Percentiles rank a stretch among this genome's conserved stretches.
These are phyloP conservation scores for Pseudozyma pruni DNA, from an alignment of 1,284 basidiomycete genomes.

Conservation along the genomic window DNA sequence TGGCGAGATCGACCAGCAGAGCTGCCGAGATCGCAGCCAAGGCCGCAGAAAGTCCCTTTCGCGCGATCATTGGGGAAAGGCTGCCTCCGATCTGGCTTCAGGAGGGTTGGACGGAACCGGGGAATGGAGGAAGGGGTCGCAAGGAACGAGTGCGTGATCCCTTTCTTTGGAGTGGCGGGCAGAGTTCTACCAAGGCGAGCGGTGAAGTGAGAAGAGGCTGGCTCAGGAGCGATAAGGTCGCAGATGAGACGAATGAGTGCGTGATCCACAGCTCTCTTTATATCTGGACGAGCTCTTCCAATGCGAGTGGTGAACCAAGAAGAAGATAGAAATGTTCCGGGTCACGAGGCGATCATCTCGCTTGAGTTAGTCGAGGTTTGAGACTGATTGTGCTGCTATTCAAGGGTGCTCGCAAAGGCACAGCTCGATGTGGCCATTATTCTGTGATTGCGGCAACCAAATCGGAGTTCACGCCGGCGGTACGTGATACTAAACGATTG, in stretches of 20 bases:
- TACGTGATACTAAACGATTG: neutral
- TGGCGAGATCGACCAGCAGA: neutral
- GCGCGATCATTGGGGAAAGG: conserved; percentile 5
- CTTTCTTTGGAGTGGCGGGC: no score
- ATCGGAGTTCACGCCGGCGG: conserved; percentile 10
- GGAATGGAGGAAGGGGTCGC: no score
- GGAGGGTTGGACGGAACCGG: neutral
- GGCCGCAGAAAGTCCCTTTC: neutral
- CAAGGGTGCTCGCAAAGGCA: neutral
- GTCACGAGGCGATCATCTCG: conserved; percentile 22
- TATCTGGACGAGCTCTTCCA: no score
- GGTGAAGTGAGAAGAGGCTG: no score
- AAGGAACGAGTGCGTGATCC: no score
- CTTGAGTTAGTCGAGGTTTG: neutral
- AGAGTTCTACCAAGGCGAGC: no score
- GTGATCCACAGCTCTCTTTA: no score
- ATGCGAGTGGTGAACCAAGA: no score
- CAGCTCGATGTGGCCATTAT: neutral
- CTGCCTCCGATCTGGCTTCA: neutral
- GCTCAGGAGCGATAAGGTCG: no score
- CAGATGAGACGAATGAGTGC: no score
- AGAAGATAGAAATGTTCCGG: no score
- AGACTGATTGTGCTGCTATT: conserved; percentile 1
- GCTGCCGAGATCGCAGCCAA: conserved; percentile 12
- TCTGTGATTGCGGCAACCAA: conserved; percentile 1